These are phyloP conservation scores for Biancaea sappan DNA, from an alignment of 306 rosid genomes.

Conservation along the genomic window DNA sequence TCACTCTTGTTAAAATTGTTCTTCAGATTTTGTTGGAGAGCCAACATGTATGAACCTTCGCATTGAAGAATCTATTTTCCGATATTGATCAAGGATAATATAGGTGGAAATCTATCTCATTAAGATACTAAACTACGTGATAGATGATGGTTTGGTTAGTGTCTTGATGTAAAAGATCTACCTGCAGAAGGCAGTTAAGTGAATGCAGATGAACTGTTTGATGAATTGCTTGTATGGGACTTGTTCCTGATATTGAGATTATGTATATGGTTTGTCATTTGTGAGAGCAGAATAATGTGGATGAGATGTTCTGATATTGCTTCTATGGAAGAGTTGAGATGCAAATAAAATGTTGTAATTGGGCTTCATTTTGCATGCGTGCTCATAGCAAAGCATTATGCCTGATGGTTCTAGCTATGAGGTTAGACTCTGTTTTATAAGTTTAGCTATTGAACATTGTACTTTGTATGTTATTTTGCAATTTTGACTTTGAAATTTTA, in stretches of 20 bases:
- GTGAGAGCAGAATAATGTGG: constrained; percentile 44
- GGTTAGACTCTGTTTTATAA: background rate
- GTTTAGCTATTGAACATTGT: too few species aligned
- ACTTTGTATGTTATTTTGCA: too few species aligned
- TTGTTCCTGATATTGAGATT: constrained; percentile 50
- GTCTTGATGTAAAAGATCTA: constrained; percentile 39
- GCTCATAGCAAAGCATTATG: too few species aligned
- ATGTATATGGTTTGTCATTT: constrained; percentile 51
- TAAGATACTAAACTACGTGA: constrained; percentile 44
- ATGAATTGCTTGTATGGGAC: constrained; percentile 61
- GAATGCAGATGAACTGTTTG: constrained; percentile 51
- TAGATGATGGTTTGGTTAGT: constrained; percentile 45
- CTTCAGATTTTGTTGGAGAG: constrained; percentile 37
- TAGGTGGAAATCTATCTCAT: too few species aligned
- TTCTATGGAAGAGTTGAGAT: constrained; percentile 52
- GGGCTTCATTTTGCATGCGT: background rate
- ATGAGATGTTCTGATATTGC: too few species aligned
- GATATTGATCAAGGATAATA: constrained; percentile 43
- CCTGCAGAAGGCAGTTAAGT: constrained; percentile 31
- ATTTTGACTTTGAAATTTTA: background rate
- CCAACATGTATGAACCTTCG: constrained; percentile 33
- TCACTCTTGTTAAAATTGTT: too few species aligned
- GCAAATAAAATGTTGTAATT: constrained; percentile 44
- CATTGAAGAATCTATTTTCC: constrained; percentile 49
- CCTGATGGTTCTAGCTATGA: background rate